Percentiles rank a stretch among this genome's conserved stretches.
phyloP scores from a whole-genome alignment of 1,284 basidiomycete genomes.

The Ustilago xerochloae region DNA sequence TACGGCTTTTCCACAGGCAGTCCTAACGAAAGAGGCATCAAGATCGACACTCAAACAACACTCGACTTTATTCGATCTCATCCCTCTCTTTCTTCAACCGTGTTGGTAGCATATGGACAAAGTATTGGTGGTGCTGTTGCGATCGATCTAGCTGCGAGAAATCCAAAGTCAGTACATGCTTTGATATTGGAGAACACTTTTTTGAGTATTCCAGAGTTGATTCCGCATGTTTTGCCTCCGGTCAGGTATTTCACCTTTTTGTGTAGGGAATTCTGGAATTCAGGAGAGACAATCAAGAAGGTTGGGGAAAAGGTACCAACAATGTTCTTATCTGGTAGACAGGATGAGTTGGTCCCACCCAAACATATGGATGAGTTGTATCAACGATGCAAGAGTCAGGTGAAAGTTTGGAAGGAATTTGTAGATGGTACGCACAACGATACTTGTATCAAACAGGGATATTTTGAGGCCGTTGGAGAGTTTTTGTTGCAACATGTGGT shows the following conservation, averaged over 20 bases:
- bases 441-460: conserved; percentile 61
- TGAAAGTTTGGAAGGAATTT: conserved; percentile 71
- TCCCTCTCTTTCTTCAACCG: conserved; percentile 73
- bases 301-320: conserved; percentile 81
- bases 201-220: conserved; percentile 62
- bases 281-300: conserved; percentile 76
- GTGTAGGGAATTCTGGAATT: conserved; percentile 89
- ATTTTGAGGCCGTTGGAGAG: conserved; percentile 61
- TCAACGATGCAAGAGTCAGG: conserved; percentile 72
- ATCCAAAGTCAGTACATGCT: conserved; percentile 77
- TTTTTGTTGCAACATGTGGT: conserved; percentile 56
- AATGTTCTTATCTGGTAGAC: conserved; percentile 82
- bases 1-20: conserved; percentile 85
- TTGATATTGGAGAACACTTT: conserved; percentile 85
- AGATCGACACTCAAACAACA: conserved; percentile 78
- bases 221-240: conserved; percentile 81
- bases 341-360: conserved; percentile 86
- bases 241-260: conserved; percentile 82
- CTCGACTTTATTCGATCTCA: conserved; percentile 82
- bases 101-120: conserved; percentile 82
- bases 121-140: conserved; percentile 96
- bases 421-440: conserved; percentile 75
- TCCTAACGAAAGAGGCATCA: conserved; percentile 82
- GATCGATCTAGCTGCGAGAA: conserved; percentile 85
- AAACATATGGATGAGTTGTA: conserved; percentile 84